Evolutionary conservation across 495 filamentous ascomycete species (phyloP), one percentile per base, ranked within the genome.

Genomic region (Melanomma pulvis-pyrius): DNA sequence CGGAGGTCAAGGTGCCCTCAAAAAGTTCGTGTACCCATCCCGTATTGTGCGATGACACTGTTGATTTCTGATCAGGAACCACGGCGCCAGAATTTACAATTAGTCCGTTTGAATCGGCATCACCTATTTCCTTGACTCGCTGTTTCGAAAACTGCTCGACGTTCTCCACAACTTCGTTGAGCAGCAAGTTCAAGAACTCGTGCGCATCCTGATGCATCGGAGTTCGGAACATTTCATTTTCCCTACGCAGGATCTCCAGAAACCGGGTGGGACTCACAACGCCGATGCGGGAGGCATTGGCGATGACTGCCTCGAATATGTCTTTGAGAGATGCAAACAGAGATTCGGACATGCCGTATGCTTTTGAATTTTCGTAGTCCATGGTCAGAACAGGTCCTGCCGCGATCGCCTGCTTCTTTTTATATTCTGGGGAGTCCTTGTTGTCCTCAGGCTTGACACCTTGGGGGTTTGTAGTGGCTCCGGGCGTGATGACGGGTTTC

Each of bases 171-270:
- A 98, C 92, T 71, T 97, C 89, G 72, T 98, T 98, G n/a, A 98
- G 82, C 1, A 98, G 84, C 15, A 97, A 81, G 64, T 96, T 96
- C 64, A 97, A 84, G 72, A 98, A 98, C 69, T 98, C 94, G 73
- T 98, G 94, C 6, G 94, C 94, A 79, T 98, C 94, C 77, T 98
- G 94, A 76, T 98, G 94, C 90, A 97, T 96, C 24, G 92, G 88
- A 39, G 90, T 90, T 51, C 92, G 90, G 69, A 98, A 98, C 92
- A 97, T 96, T 75, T 98, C 96, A 73, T 98, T 93, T 67, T 98
- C 92, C 28, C 91, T 84, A 73, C 92, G 90, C 66, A 98, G 84
- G 12, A 97, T 91, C 74, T 98, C 96, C 51, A 98, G 79, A 66
- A 98, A 98, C 69, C 92, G 88, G 61, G 92, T 88, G 2, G 94